These are phyloP conservation scores for Picea abies DNA, from an alignment of 83 land plant species.

Conservation along the genomic window DNA sequence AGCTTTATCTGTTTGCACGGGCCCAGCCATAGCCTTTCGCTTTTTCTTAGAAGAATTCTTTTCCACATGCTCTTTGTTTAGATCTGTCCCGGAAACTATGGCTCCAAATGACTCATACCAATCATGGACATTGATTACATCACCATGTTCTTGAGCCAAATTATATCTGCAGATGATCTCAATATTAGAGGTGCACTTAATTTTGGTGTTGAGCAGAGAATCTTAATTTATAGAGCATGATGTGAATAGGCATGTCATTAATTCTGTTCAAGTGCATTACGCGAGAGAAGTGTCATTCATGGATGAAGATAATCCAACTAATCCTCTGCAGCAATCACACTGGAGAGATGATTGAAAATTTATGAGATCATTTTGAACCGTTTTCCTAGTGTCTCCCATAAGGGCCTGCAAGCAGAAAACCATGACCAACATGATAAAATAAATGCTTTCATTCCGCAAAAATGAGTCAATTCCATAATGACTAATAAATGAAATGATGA, in stretches of 20 bases:
- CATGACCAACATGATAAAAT: neutral
- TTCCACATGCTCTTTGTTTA: conserved; percentile 20
- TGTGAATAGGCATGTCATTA: neutral
- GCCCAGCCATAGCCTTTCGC: conserved; percentile 23
- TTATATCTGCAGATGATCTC: conserved; percentile 45
- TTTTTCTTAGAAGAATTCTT: conserved; percentile 38
- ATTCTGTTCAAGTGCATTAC: conserved; percentile 27
- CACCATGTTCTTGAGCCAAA: conserved; percentile 84
- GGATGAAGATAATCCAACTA: conserved; percentile 37
- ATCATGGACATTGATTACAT: conserved; percentile 85
- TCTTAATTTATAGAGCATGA: neutral
- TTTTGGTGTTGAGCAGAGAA: neutral
- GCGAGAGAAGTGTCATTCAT: conserved; percentile 78
- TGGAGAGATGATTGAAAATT: conserved; percentile 45
- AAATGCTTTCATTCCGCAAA: too few species aligned
- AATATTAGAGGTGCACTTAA: neutral
- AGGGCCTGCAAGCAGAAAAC: conserved; percentile 54
- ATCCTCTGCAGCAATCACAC: conserved; percentile 62
- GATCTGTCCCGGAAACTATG: conserved; percentile 20
- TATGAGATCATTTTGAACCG: conserved; percentile 70
- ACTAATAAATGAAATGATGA: too few species aligned
- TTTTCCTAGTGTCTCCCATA: conserved; percentile 74
- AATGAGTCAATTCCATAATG: too few species aligned
- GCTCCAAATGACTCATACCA: conserved; percentile 84
- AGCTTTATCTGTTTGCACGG: conserved; percentile 40